These are phyloP conservation scores for Castanea mollissima DNA, from an alignment of 306 rosid genomes.

Conservation along the genomic window DNA sequence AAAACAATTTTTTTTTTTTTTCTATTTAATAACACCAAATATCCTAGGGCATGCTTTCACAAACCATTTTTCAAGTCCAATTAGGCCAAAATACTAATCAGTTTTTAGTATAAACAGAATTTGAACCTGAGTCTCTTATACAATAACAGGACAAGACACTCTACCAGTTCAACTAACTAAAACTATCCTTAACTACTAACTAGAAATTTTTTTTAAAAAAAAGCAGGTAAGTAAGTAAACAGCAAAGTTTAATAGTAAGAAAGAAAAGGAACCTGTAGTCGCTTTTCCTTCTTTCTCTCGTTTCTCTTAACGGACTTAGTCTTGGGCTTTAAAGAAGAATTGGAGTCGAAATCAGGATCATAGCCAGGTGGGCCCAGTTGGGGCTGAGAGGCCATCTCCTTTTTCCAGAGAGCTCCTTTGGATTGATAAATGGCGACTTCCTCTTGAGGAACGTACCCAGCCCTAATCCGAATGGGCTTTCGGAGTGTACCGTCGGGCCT, in stretches of 20 bases:
- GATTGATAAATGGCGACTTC: conserved; percentile 89
- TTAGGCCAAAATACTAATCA: accelerated
- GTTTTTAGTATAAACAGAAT: accelerated
- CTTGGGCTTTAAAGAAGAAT: conserved; percentile 42
- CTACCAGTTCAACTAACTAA: too few relatives aligned
- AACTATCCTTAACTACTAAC: too few relatives aligned
- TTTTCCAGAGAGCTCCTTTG: conserved; percentile 66
- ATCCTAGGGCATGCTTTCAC: too few relatives aligned
- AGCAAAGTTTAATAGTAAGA: background rate
- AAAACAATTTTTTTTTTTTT: too few relatives aligned
- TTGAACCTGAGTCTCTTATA: too few relatives aligned
- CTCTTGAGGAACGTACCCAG: conserved; percentile 83
- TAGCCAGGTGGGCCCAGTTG: conserved; percentile 83
- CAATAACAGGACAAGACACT: too few relatives aligned
- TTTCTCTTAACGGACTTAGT: conserved; percentile 84
- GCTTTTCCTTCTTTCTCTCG: conserved; percentile 91
- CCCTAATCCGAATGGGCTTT: conserved; percentile 74
- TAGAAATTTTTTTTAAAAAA: too few relatives aligned
- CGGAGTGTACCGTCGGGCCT: conserved; percentile 95
- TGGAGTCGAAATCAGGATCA: conserved; percentile 48
- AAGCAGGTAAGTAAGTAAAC: background rate
- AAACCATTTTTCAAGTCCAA: accelerated
- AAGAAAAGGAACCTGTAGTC: conserved; percentile 57
- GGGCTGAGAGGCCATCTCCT: conserved; percentile 68
- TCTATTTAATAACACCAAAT: too few relatives aligned